These are phyloP conservation scores for Phytopythium vexans DNA, from an alignment of 352 stramenopile genomes.

Conservation along the genomic window DNA sequence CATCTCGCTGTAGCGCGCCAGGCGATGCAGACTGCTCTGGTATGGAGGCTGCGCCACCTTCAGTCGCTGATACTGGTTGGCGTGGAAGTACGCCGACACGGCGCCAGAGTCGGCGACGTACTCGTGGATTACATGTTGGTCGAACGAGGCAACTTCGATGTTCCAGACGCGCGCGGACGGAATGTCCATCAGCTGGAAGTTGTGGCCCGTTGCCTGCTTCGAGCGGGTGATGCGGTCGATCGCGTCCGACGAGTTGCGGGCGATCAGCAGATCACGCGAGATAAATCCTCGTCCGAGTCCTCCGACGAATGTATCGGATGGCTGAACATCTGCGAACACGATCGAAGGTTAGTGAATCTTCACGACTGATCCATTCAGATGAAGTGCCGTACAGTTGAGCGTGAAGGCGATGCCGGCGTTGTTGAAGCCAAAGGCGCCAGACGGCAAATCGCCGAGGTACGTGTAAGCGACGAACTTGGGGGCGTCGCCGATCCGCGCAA, in stretches of 20 bases:
- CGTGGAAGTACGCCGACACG: conserved; percentile 56
- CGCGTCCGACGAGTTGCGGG: conserved; percentile 39
- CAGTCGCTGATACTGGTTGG: conserved; percentile 75
- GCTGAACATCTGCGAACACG: conserved; percentile 50
- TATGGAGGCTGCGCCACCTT: conserved; percentile 56
- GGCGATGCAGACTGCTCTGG: conserved; percentile 62
- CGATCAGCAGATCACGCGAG: conserved; percentile 53
- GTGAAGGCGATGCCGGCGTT: conserved; percentile 67
- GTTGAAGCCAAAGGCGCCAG: conserved; percentile 72
- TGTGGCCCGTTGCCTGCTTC: conserved; percentile 61
- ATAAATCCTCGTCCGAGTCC: conserved; percentile 69
- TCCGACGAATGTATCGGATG: conserved; percentile 48
- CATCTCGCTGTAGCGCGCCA: conserved; percentile 57
- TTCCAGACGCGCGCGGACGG: conserved; percentile 45
- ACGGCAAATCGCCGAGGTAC: conserved; percentile 69
- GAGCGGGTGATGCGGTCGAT: conserved; percentile 46
- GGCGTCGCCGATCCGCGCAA: conserved; percentile 41
- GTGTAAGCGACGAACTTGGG: conserved; percentile 70
- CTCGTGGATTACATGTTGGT: conserved; percentile 48
- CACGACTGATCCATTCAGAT: background rate
- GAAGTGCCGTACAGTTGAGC: conserved; percentile 58
- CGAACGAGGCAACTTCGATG: conserved; percentile 62
- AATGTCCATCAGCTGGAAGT: conserved; percentile 79
- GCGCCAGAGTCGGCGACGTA: conserved; percentile 11
- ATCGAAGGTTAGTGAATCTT: background rate